Conservation (phyloP, 331 rosid genomes). For the Cucumis variabilis region DNA sequence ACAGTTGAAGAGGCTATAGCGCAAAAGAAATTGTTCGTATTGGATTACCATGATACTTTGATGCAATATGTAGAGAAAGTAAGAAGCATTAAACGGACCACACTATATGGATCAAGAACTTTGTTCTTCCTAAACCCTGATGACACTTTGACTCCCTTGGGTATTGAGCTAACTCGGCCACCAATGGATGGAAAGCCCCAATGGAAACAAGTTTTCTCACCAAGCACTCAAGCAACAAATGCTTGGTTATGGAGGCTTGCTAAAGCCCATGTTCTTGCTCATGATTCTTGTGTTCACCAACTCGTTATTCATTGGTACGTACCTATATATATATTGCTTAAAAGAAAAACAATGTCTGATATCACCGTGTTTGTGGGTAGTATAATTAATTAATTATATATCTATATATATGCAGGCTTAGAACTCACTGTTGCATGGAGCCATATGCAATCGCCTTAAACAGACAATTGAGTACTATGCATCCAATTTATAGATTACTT, state of each 20-base stretch:
- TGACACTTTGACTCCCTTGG: conserved; percentile 51
- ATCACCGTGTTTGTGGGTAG: background rate
- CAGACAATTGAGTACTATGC: conserved; percentile 58
- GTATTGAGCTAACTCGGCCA: conserved; percentile 58
- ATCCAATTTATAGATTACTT: conserved; percentile 51
- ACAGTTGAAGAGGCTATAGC: conserved; percentile 1
- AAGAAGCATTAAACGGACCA: conserved; percentile 34
- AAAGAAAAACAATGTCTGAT: too few relatives aligned
- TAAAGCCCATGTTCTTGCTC: conserved; percentile 64
- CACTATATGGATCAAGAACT: conserved; percentile 56
- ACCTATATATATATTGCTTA: too few relatives aligned
- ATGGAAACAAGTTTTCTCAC: conserved; percentile 52
- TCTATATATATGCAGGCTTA: conserved; percentile 40
- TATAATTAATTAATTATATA: too few relatives aligned
- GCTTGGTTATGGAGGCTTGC: conserved; percentile 67
- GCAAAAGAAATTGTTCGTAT: background rate
- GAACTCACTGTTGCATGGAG: conserved; percentile 49
- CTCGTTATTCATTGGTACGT: conserved; percentile 57
- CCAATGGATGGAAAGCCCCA: conserved; percentile 36
- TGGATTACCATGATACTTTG: conserved; percentile 6
- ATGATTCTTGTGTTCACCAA: conserved; percentile 59
- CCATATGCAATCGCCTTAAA: conserved; percentile 52
- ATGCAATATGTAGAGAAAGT: background rate
- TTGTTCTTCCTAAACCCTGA: conserved; percentile 48
- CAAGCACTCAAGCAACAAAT: conserved; percentile 41